Percentiles rank a stretch among this genome's conserved stretches.
These are phyloP conservation scores for Schoenoplectus triqueter DNA, from an alignment of 202 grass and related monocot species.

Conservation along the genomic window DNA sequence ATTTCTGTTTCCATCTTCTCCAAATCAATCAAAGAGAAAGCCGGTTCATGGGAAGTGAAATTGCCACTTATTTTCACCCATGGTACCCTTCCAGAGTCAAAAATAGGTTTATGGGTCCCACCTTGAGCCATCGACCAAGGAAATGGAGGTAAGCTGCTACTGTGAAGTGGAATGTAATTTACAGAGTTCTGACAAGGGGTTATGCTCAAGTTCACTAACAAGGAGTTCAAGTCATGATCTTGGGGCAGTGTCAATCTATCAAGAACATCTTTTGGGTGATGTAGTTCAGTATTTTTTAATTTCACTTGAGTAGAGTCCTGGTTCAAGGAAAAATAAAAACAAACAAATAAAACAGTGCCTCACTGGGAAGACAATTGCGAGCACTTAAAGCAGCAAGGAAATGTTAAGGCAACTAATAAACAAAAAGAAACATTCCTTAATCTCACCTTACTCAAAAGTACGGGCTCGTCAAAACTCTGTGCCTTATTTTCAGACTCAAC, in stretches of 20 bases:
- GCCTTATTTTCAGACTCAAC: slow-evolving; percentile 58
- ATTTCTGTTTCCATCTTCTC: slow-evolving; percentile 59
- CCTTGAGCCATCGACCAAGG: slow-evolving; percentile 68
- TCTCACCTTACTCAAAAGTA: slow-evolving; percentile 55
- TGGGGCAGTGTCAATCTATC: slow-evolving; percentile 63
- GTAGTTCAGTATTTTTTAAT: slow-evolving; percentile 46
- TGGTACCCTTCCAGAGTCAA: slow-evolving; percentile 70
- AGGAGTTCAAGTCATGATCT: slow-evolving; percentile 60
- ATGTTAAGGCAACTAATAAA: slow-evolving; percentile 28
- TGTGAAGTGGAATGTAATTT: slow-evolving; percentile 50
- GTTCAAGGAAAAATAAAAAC: slow-evolving; percentile 36
- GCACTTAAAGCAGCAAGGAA: not conserved
- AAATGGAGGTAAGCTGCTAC: slow-evolving; percentile 85
- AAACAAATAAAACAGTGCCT: slow-evolving; percentile 24
- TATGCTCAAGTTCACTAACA: slow-evolving; percentile 53
- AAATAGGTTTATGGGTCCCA: slow-evolving; percentile 57
- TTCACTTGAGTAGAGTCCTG: slow-evolving; percentile 64
- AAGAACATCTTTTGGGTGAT: slow-evolving; percentile 69
- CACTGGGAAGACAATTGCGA: not conserved
- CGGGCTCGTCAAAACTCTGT: slow-evolving; percentile 52
- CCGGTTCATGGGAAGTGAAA: slow-evolving; percentile 42
- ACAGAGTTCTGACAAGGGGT: slow-evolving; percentile 46
- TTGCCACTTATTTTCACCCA: slow-evolving; percentile 75
- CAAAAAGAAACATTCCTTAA: slow-evolving; percentile 32
- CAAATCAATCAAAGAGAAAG: slow-evolving; percentile 65